A percentile compares a stretch with the other conserved stretches of the same genome.
Conservation (phyloP, 805 yeast species). For the Sugiyamaella smithiae region DNA sequence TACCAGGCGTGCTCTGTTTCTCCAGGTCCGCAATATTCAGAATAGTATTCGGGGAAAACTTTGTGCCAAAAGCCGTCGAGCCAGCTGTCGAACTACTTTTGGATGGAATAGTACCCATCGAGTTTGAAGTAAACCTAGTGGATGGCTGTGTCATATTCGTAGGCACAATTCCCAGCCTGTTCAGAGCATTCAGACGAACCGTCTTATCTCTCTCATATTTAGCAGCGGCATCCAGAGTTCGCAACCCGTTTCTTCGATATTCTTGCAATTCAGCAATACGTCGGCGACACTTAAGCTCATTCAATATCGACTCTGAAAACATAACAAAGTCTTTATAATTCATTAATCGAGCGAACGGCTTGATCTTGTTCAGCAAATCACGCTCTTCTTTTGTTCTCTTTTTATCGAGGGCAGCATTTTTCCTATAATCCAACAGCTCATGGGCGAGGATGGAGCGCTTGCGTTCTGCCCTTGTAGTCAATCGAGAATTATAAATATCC, state of each 20-base stretch:
- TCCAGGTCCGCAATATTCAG: background rate
- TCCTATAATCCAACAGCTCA: conserved; percentile 77
- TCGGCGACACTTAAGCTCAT: conserved; percentile 73
- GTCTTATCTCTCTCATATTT: conserved; percentile 87
- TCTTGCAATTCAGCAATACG: conserved; percentile 88
- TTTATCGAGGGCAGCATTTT: conserved; percentile 77
- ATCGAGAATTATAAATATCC: conserved; percentile 84
- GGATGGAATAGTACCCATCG: conserved; percentile 8
- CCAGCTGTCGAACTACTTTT: background rate
- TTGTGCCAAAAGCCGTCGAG: conserved; percentile 2
- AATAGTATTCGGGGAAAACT: conserved; percentile 11
- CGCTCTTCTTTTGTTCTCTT: conserved; percentile 85
- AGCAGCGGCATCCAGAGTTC: conserved; percentile 74
- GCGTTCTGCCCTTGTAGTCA: conserved; percentile 89
- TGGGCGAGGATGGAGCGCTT: conserved; percentile 79
- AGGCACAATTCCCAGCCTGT: conserved; percentile 42
- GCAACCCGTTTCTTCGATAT: conserved; percentile 89
- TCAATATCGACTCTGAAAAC: conserved; percentile 68
- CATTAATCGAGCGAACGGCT: conserved; percentile 79
- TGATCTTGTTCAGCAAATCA: conserved; percentile 69
- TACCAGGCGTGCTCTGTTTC: background rate
- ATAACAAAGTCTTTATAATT: conserved; percentile 75
- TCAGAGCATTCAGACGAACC: conserved; percentile 59
- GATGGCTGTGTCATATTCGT: conserved; percentile 18
- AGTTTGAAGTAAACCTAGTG: conserved; percentile 18